These are phyloP conservation scores for Leccinum griseonigrum DNA, from an alignment of 1,284 basidiomycete genomes.

Conservation along the genomic window DNA sequence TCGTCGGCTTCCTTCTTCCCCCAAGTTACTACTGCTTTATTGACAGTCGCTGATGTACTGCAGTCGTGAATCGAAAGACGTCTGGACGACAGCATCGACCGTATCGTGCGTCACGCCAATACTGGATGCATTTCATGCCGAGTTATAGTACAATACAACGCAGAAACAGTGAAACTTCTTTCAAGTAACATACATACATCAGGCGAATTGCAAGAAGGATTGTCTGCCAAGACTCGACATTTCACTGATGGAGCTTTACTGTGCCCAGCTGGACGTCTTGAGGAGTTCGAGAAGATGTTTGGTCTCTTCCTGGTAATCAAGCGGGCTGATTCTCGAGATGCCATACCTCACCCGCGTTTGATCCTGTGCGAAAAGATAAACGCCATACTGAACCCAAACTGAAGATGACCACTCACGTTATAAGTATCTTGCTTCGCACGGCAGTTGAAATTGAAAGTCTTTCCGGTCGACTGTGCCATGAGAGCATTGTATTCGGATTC, in stretches of 20 bases:
- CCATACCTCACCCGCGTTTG: constrained; percentile 79
- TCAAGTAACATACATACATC: constrained; percentile 1
- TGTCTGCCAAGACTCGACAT: background rate
- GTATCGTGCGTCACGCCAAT: background rate
- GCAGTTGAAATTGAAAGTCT: constrained; percentile 82
- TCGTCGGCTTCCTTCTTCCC: background rate
- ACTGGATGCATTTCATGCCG: background rate
- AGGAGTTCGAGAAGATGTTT: constrained; percentile 58
- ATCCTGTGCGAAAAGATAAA: constrained; percentile 49
- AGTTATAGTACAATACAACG: background rate
- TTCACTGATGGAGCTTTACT: constrained; percentile 16
- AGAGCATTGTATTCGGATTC: constrained; percentile 62
- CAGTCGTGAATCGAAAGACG: background rate
- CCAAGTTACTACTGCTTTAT: background rate
- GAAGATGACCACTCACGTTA: constrained; percentile 54
- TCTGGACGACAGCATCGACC: background rate
- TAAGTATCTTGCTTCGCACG: constrained; percentile 87
- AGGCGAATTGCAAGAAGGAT: background rate
- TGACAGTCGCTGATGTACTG: background rate
- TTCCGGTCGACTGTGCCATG: constrained; percentile 66
- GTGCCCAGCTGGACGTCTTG: constrained; percentile 36
- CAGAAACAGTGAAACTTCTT: background rate
- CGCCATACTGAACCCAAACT: background rate
- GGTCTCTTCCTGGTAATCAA: constrained; percentile 76
- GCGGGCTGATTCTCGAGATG: constrained; percentile 61